phyloP scores from a whole-genome alignment of 169 alveolate species.

The Babesia bovis region DNA sequence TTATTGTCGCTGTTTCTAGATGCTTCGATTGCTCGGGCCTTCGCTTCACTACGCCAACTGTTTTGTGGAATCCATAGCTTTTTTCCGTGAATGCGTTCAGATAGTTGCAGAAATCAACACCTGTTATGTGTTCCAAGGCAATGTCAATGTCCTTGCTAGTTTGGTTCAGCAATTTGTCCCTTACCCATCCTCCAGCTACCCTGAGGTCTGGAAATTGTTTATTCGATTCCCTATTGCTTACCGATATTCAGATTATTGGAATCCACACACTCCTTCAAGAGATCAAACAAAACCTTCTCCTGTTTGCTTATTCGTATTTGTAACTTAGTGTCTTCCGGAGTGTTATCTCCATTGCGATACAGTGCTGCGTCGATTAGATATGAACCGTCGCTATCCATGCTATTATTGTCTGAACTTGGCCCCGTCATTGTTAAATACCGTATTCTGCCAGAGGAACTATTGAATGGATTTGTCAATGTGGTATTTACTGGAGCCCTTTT shows the following conservation, averaged over 20 bases:
- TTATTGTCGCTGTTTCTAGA: slow-evolving; percentile 95
- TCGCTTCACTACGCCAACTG: slow-evolving; percentile 88
- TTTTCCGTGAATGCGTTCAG: slow-evolving; percentile 74
- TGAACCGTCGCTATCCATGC: background rate
- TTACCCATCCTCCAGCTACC: slow-evolving; percentile 99
- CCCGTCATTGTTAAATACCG: no score
- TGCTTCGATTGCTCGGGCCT: slow-evolving; percentile 96
- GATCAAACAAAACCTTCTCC: slow-evolving; percentile 49
- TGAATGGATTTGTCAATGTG: no score
- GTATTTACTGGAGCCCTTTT: no score
- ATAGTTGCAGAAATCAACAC: slow-evolving; percentile 81
- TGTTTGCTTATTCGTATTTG: slow-evolving; percentile 29
- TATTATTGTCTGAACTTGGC: no score
- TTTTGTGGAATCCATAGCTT: slow-evolving; percentile 73
- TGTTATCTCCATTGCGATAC: slow-evolving; percentile 9
- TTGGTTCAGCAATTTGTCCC: slow-evolving; percentile 90
- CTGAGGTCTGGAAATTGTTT: slow-evolving; percentile 76
- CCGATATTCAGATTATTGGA: slow-evolving; percentile 39
- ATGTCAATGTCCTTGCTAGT: slow-evolving; percentile 93
- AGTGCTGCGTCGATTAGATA: background rate
- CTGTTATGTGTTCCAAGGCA: slow-evolving; percentile 94
- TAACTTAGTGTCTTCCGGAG: background rate
- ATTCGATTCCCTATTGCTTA: background rate
- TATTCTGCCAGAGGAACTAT: no score
- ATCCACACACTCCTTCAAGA: slow-evolving; percentile 47